phyloP scores from a whole-genome alignment of 2,329 filamentous ascomycete genomes.

The Calonectria hawksworthii region DNA sequence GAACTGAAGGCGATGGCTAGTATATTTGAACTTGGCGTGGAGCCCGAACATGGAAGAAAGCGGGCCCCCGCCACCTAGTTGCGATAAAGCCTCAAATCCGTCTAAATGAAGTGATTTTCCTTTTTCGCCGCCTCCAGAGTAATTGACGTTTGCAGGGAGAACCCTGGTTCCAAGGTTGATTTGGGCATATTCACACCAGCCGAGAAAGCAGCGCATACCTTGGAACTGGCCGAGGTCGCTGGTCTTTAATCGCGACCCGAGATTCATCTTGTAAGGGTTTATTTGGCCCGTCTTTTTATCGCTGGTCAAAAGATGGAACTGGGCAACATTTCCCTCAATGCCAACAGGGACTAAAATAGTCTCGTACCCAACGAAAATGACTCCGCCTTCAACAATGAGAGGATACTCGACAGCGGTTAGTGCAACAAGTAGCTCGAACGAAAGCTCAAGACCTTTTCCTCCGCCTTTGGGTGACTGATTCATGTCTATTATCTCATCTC shows the following conservation, averaged over 20 bases:
- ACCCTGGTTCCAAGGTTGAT: neutral
- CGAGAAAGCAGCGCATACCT: neutral
- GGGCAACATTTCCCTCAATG: neutral
- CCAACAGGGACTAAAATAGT: neutral
- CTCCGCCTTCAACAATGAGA: neutral
- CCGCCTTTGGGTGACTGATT: no score
- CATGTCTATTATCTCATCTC: rapidly evolving
- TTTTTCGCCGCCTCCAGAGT: neutral
- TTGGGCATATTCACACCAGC: neutral
- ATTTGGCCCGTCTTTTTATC: neutral
- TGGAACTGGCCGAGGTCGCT: neutral
- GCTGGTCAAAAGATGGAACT: neutral
- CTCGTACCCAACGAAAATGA: neutral
- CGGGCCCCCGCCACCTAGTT: neutral
- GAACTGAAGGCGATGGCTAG: neutral
- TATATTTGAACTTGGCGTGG: neutral
- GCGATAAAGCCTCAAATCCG: neutral
- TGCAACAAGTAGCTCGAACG: neutral
- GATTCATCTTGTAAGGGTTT: neutral
- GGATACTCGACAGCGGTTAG: neutral
- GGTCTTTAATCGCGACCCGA: neutral
- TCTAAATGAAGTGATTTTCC: neutral
- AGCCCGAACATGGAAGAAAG: neutral
- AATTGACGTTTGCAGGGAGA: neutral
- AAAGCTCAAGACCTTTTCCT: neutral